Evolutionary conservation across 306 rosid species (phyloP).

Genomic region (Alnus rubra): DNA sequence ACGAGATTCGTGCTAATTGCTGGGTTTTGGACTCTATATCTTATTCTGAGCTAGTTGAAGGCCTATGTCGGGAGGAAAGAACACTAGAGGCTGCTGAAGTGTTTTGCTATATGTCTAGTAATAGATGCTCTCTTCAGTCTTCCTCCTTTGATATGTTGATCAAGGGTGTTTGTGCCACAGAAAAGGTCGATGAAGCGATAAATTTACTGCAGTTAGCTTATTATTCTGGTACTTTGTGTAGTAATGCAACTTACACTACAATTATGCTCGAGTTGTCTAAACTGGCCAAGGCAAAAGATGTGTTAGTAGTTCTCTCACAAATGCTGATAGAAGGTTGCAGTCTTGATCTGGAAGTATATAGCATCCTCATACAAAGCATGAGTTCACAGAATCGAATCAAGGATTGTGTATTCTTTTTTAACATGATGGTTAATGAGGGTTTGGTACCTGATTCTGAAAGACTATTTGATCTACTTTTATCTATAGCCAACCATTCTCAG

Average conservation of each 20-base stretch:
- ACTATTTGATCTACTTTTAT: conserved; percentile 52
- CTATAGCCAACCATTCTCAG: conserved; percentile 51
- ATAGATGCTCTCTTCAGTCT: conserved; percentile 50
- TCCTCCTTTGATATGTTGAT: conserved; percentile 58
- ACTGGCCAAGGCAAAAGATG: conserved; percentile 38
- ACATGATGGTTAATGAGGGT: conserved; percentile 62
- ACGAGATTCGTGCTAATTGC: conserved; percentile 36
- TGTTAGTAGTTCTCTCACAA: conserved; percentile 50
- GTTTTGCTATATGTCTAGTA: conserved; percentile 64
- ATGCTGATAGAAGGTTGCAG: conserved; percentile 58
- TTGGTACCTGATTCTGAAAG: conserved; percentile 58
- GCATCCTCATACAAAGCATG: conserved; percentile 63
- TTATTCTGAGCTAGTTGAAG: conserved; percentile 64
- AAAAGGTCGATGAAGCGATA: conserved; percentile 51
- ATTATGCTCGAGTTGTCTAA: conserved; percentile 57
- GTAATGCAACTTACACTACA: conserved; percentile 45
- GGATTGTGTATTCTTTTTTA: conserved; percentile 57
- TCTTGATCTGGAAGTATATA: conserved; percentile 58
- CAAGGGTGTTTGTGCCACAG: conserved; percentile 54
- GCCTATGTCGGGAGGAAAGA: conserved; percentile 58
- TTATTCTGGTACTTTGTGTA: conserved; percentile 52
- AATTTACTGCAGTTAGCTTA: conserved; percentile 53
- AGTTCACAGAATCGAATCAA: conserved; percentile 44
- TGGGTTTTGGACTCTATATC: conserved; percentile 68
- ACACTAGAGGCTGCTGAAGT: conserved; percentile 54